Evolutionary conservation across 192 early-diverging fungal species (phyloP).

Genomic region (Backusella macrospora): DNA sequence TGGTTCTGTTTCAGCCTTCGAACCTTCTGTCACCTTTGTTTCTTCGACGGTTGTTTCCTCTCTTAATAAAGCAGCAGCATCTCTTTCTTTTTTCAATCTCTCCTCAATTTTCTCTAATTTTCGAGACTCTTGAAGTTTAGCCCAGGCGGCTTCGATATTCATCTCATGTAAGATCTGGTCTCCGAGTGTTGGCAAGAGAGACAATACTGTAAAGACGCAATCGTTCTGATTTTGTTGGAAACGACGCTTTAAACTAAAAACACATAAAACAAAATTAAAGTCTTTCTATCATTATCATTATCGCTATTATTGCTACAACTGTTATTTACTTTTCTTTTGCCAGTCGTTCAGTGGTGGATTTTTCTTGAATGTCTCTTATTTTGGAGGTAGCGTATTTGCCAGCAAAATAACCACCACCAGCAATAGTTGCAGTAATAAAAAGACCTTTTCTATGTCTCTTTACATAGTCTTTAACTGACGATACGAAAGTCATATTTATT

Average conservation of each 20-base stretch:
- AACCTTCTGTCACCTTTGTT: background rate
- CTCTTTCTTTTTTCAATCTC: constrained; percentile 22
- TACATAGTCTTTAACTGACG: constrained; percentile 60
- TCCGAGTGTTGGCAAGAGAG: constrained; percentile 78
- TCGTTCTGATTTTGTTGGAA: constrained; percentile 96
- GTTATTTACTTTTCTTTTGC: constrained; percentile 73
- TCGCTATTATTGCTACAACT: background rate
- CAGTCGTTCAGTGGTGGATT: constrained; percentile 63
- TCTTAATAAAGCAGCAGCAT: constrained; percentile 3
- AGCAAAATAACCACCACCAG: constrained; percentile 73
- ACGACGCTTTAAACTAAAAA: constrained; percentile 75
- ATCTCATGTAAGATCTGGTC: constrained; percentile 77
- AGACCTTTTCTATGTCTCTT: constrained; percentile 68
- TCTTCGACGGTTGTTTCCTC: background rate
- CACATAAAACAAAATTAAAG: constrained; percentile 10
- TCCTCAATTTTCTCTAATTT: constrained; percentile 34
- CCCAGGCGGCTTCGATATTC: constrained; percentile 78
- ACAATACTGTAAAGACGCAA: constrained; percentile 83
- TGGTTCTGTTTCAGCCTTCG: constrained; percentile 1
- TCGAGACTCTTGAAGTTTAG: constrained; percentile 62
- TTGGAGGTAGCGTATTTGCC: constrained; percentile 75
- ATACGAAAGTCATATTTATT: constrained; percentile 38
- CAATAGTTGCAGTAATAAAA: constrained; percentile 64
- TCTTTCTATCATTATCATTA: background rate
- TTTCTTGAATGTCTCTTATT: constrained; percentile 72